phyloP scores from a whole-genome alignment of 2,329 filamentous ascomycete genomes.

The Hypoxylon rubiginosum region DNA sequence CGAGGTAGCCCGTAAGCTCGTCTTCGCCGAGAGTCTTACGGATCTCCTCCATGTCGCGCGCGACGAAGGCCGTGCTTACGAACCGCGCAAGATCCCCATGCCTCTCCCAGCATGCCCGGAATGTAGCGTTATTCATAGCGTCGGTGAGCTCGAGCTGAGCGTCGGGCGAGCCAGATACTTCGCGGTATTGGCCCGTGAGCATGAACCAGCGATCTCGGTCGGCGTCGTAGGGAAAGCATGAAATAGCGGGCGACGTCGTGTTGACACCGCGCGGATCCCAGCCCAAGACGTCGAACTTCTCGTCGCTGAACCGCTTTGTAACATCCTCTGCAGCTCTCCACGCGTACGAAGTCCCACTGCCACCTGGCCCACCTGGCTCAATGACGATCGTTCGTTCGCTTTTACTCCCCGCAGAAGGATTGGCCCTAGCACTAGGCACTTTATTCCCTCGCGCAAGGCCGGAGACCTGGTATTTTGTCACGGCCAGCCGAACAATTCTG shows the following conservation, averaged over 20 bases:
- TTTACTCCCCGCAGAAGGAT: conserved; percentile 50
- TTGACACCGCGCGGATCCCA: conserved; percentile 69
- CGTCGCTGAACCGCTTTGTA: conserved; percentile 58
- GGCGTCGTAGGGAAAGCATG: conserved; percentile 62
- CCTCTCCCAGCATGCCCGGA: conserved; percentile 59
- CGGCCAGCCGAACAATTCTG: conserved; percentile 61
- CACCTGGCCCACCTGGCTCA: conserved; percentile 65
- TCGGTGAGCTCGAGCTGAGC: conserved; percentile 60
- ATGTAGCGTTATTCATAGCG: conserved; percentile 61
- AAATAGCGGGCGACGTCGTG: conserved; percentile 58
- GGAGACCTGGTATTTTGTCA: conserved; percentile 64
- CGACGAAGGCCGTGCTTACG: conserved; percentile 61
- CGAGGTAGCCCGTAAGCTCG: conserved; percentile 63
- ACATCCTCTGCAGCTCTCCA: conserved; percentile 56
- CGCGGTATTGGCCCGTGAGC: conserved; percentile 56
- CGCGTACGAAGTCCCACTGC: conserved; percentile 59
- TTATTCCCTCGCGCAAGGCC: conserved; percentile 54
- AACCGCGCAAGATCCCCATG: conserved; percentile 63
- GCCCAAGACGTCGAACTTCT: conserved; percentile 63
- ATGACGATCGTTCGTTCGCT: conserved; percentile 64
- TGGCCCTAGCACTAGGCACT: background rate
- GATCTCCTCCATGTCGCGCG: conserved; percentile 64
- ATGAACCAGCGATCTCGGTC: conserved; percentile 63
- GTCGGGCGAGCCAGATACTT: conserved; percentile 52
- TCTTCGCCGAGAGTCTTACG: conserved; percentile 61